Conservation (phyloP, 805 yeast genomes). For the Zygosaccharomyces pseudorouxii region DNA sequence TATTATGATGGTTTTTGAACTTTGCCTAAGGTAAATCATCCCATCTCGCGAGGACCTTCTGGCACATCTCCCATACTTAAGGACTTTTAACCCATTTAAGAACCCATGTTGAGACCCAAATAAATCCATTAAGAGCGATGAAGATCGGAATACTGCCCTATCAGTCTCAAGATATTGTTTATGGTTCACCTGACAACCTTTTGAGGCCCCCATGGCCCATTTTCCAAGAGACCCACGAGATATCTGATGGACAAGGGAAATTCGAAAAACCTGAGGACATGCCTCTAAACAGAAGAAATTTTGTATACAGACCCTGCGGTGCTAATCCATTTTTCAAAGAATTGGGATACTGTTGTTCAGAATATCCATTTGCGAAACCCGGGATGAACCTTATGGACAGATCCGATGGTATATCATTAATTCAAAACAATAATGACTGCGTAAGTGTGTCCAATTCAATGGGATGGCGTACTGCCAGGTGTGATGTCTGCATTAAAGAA, state of each 20-base stretch:
- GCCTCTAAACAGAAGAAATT: slow-evolving; percentile 76
- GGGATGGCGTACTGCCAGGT: slow-evolving; percentile 79
- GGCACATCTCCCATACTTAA: not conserved
- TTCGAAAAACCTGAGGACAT: slow-evolving; percentile 54
- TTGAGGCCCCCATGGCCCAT: slow-evolving; percentile 25
- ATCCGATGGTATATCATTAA: slow-evolving; percentile 50
- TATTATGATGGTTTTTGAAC: not conserved
- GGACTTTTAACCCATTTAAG: not conserved
- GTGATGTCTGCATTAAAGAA: slow-evolving; percentile 69
- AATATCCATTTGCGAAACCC: slow-evolving; percentile 51
- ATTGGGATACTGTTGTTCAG: slow-evolving; percentile 64
- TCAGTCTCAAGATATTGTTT: slow-evolving; percentile 28
- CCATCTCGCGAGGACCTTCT: not conserved
- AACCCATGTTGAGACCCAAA: not conserved
- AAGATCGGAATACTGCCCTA: slow-evolving; percentile 30
- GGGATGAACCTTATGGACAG: slow-evolving; percentile 47
- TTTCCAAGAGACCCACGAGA: slow-evolving; percentile 18
- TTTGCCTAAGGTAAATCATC: not conserved
- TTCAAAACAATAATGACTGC: slow-evolving; percentile 31
- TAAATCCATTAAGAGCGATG: slow-evolving; percentile 12
- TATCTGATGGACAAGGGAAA: slow-evolving; percentile 3
- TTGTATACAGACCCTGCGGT: slow-evolving; percentile 72
- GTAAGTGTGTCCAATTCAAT: slow-evolving; percentile 49
- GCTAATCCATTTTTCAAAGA: slow-evolving; percentile 59
- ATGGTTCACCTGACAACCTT: slow-evolving; percentile 1